Conservation (phyloP, 176 grass and related monocot species). For the Poa pratensis region DNA sequence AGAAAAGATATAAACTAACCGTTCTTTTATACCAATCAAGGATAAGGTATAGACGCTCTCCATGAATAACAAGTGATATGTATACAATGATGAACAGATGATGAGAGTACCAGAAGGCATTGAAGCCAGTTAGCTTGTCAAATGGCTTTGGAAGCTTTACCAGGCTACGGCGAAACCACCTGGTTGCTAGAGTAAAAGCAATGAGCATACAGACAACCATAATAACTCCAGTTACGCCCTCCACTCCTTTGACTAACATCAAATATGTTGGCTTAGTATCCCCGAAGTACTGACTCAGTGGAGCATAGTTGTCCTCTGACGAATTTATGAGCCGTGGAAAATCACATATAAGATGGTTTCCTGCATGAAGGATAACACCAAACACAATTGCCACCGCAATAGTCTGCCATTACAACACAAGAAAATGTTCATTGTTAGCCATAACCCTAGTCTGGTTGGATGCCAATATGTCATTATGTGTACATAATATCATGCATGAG, state of each 20-base stretch:
- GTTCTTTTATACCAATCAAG: conserved; percentile 78
- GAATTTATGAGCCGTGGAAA: conserved; percentile 80
- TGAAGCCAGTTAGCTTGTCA: conserved; percentile 92
- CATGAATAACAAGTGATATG: conserved; percentile 81
- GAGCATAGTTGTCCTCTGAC: conserved; percentile 57
- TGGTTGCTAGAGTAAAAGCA: conserved; percentile 89
- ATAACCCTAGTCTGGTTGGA: conserved; percentile 32
- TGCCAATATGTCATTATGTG: conserved; percentile 4
- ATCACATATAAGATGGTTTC: conserved; percentile 79
- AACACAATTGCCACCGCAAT: conserved; percentile 86
- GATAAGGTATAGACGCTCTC: conserved; percentile 78
- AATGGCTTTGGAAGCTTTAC: conserved; percentile 88
- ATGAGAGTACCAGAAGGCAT: conserved; percentile 99
- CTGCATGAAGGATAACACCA: conserved; percentile 85
- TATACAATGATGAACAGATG: conserved; percentile 91
- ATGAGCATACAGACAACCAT: conserved; percentile 88
- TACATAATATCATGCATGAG: conserved; percentile 6
- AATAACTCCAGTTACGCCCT: conserved; percentile 84
- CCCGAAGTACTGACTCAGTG: conserved; percentile 59
- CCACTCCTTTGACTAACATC: conserved; percentile 54
- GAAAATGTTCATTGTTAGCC: conserved; percentile 32
- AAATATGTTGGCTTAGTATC: conserved; percentile 73
- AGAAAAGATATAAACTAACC: conserved; percentile 53
- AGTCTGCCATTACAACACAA: conserved; percentile 73
- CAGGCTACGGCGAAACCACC: conserved; percentile 91